Evolutionary conservation across 2,329 filamentous ascomycete genomes (phyloP), one percentile per base, ranked within the genome.

Genomic region (Fusarium burgessii): DNA sequence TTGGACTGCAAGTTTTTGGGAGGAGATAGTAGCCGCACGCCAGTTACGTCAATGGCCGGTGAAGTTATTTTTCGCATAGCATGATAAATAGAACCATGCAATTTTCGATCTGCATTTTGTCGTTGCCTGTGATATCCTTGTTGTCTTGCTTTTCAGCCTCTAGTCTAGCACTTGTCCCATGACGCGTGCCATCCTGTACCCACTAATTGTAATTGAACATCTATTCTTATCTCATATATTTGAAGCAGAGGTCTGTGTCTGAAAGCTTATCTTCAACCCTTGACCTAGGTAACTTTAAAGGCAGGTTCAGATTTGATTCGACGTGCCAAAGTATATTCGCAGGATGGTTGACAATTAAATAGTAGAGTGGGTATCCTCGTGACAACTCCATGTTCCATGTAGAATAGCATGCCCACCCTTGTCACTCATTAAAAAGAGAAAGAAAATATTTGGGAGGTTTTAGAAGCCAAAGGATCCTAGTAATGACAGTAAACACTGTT

Each of bases 31-130:
- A 67, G 27, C 56, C 49, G 52, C 6, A 14, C 20, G 57, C 41
- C 47, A 62, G 56, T 55, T 29, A 67, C 38, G 63, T 67, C 49
- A 42, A 49, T 62, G 57, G 57, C 41, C 47, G 61, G 42, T 47
- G 36, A 43, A 61, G 36, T 66, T 61, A 61, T 18, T 52, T 23
- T 47, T 66, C 29, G 58, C n/a, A 32, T 52, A 47, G 36, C 23
- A 33, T 61, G 36, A 15, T 51, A 32, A 57, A 68, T 62, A 46
- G 20, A 45, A 13, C 5, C n/a, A 47, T 11, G 13, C 17, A 27
- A 5, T 3, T 18, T n/a, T 33, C 38, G 32, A 36, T n/a, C n/a
- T n/a, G n/a, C n/a, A n/a, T 29, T 23, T 12, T 7, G 8, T 27
- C 29, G 4, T 20, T 35, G 2, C 13, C 9, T 2, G 33, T 45